A percentile compares a stretch with the other conserved stretches of the same genome.
These are phyloP conservation scores for Amniculicola lignicola DNA, from an alignment of 495 filamentous ascomycete genomes.

Conservation along the genomic window DNA sequence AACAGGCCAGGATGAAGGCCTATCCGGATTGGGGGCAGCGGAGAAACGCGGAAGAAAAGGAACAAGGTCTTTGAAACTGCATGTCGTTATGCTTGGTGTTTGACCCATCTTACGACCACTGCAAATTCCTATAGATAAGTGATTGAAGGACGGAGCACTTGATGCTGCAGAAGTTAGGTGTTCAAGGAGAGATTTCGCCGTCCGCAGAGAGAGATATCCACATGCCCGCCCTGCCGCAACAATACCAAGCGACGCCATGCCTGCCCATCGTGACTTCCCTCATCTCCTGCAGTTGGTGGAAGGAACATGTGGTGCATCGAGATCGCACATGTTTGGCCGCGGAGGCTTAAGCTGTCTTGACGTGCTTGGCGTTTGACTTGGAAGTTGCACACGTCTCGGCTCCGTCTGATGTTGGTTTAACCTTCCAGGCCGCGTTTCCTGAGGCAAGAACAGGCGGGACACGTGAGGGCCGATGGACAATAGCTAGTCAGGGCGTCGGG, in stretches of 20 bases:
- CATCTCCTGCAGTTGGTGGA: not conserved
- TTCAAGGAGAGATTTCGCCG: no score
- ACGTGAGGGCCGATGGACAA: no score
- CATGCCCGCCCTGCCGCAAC: no score
- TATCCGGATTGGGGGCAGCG: not conserved
- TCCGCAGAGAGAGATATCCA: no score
- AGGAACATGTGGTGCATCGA: not conserved
- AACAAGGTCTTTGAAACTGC: conserved; percentile 9
- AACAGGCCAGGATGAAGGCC: not conserved
- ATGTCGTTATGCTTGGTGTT: conserved; percentile 11
- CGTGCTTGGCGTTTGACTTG: conserved; percentile 18
- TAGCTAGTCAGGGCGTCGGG: no score
- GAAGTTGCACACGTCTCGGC: conserved; percentile 1
- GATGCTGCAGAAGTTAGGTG: no score
- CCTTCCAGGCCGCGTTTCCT: conserved; percentile 3
- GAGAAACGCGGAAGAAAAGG: not conserved
- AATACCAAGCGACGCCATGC: no score
- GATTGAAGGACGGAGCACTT: no score
- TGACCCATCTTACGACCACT: no score
- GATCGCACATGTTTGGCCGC: conserved; percentile 8
- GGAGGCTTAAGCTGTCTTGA: conserved; percentile 15
- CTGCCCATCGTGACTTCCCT: not conserved
- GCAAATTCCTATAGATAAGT: no score
- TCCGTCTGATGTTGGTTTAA: conserved; percentile 17
- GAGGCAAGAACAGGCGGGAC: conserved; percentile 8